A percentile compares a stretch with the other conserved stretches of the same genome.
These are phyloP conservation scores for Hondaea fermentalgiana DNA, from an alignment of 108 stramenopile species.

Conservation along the genomic window DNA sequence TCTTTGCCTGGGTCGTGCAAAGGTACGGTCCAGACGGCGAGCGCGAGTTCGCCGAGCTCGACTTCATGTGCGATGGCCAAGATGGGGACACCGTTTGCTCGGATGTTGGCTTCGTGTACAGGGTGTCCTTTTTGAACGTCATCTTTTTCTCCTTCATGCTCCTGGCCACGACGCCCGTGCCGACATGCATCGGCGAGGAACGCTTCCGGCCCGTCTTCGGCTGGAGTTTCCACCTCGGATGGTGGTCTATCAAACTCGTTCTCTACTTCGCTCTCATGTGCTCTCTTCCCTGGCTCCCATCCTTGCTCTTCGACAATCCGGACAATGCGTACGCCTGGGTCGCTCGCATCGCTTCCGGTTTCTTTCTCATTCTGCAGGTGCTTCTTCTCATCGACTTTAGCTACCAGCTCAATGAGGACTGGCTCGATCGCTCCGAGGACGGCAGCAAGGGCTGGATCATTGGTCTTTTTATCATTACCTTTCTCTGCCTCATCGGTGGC, in stretches of 20 bases:
- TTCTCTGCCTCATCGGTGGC: background rate
- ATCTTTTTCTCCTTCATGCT: background rate
- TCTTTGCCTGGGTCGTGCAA: background rate
- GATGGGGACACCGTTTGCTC: background rate
- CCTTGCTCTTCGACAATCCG: background rate
- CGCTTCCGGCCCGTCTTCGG: background rate
- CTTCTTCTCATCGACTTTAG: constrained; percentile 9
- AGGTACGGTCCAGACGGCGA: background rate
- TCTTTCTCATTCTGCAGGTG: background rate
- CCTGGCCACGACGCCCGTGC: background rate
- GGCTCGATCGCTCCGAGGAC: background rate
- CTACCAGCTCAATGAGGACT: constrained; percentile 2
- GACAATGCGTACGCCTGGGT: background rate
- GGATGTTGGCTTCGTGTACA: background rate
- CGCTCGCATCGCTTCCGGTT: background rate
- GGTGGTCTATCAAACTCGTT: background rate
- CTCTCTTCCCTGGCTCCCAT: background rate
- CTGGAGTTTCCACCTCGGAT: background rate
- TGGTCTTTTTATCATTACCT: background rate
- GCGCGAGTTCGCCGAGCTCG: background rate
- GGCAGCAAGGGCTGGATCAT: background rate
- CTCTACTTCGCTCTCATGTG: background rate
- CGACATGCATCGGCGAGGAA: background rate
- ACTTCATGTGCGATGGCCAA: background rate
- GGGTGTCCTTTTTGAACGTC: background rate